Evolutionary conservation across 2,329 filamentous ascomycete species (phyloP), one percentile per base, ranked within the genome.

Genomic region (Exophiala sp.): DNA sequence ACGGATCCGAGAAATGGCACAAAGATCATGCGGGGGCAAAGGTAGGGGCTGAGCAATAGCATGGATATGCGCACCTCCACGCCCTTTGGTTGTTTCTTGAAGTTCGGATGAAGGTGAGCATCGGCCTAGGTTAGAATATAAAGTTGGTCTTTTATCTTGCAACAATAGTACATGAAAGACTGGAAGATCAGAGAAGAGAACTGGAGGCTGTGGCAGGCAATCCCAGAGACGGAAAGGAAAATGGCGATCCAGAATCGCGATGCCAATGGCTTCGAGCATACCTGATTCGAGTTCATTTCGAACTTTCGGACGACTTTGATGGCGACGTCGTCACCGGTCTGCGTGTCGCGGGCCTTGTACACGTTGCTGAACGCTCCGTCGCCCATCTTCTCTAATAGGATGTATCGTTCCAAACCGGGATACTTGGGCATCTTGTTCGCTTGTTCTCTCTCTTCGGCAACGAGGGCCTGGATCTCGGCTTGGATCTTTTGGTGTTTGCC

Each of bases 271-370:
- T 60, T 37, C 64, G 57, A 64, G 65, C 89, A 80, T 80, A 98
- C 93, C 88, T 97, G 93, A 76, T 85, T 89, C 60, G 84, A 90
- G 73, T 95, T 97, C 88, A 98, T 96, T 72, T 98, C 93, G 68
- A 88, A 97, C 73, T 97, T 97, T 65, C 93, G 86, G 58, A 98
- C 93, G 44, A 98, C 93, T 71, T 98, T 98, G 77, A 98, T 97
- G 61, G 91, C 93, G 27, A 93, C 89, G 66, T 97, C 85, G 27
- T 55, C 53, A 59, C 80, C 82, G 56, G 80, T 79, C 56, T 83
- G 75, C 39, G 70, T 76, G 67, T 98, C 93, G 60, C 78, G 80
- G 30, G 93, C 93, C 32, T 88, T 83, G 70, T 97, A 98, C 58
- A 98, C 93, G 64, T 97, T 97, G 75, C 91, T 97, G 77, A 98